These are phyloP conservation scores for Pleurozium schreberi DNA, from an alignment of 225 moss, liverwort and hornwort species.

Conservation along the genomic window DNA sequence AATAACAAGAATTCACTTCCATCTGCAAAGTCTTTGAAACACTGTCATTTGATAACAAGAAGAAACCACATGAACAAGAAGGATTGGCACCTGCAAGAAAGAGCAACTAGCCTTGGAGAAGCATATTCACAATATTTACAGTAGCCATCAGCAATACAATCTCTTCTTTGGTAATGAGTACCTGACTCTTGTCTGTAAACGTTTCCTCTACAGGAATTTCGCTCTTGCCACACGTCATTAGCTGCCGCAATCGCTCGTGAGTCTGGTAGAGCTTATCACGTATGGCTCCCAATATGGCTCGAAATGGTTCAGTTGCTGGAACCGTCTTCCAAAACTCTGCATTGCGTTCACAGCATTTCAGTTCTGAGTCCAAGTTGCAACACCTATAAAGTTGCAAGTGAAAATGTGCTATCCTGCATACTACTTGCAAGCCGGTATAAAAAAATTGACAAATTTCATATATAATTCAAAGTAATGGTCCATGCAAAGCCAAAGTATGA, in stretches of 20 bases:
- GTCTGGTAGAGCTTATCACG: slow-evolving; percentile 90
- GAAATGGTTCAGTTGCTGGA: slow-evolving; percentile 84
- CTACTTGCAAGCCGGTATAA: neutral
- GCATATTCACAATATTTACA: neutral
- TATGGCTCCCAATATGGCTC: slow-evolving; percentile 72
- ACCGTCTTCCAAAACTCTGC: slow-evolving; percentile 97
- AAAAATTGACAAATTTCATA: neutral
- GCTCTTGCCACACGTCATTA: slow-evolving; percentile 65
- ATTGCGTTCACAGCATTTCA: neutral
- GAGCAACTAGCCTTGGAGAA: neutral
- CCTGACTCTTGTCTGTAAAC: slow-evolving; percentile 67
- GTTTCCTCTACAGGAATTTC: slow-evolving; percentile 83
- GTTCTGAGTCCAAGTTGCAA: neutral
- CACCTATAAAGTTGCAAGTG: neutral
- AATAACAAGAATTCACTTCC: neutral
- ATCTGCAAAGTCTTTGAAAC: neutral
- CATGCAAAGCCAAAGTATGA: neutral
- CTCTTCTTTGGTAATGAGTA: neutral
- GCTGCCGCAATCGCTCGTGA: slow-evolving; percentile 78
- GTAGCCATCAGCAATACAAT: neutral
- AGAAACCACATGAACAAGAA: neutral
- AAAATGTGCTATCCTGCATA: neutral
- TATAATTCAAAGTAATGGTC: neutral
- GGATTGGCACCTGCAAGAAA: neutral
- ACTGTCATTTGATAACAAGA: neutral